phyloP scores from a whole-genome alignment of 2,329 filamentous ascomycete species.

The Tothia fuscella region DNA sequence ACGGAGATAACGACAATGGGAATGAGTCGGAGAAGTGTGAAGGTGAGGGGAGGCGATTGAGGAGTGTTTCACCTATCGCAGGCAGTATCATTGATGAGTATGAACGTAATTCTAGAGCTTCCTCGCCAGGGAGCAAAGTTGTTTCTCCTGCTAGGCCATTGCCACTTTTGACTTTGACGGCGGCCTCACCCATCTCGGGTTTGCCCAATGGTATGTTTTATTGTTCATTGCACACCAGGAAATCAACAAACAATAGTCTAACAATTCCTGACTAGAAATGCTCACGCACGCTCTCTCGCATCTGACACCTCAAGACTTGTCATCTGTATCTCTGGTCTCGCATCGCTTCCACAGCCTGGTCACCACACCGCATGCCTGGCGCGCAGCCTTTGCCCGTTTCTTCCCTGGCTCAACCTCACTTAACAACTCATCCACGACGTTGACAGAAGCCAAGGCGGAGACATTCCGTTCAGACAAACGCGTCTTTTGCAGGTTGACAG shows the following conservation, averaged over 20 bases:
- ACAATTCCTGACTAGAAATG: constrained; percentile 51
- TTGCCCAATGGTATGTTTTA: constrained; percentile 66
- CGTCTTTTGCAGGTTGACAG: constrained; percentile 70
- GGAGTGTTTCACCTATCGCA: constrained; percentile 23
- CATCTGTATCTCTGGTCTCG: constrained; percentile 72
- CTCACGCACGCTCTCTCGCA: constrained; percentile 85
- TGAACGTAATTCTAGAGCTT: constrained; percentile 22
- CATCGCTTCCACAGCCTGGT: constrained; percentile 77
- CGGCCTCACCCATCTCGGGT: constrained; percentile 40
- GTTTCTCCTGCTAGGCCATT: no score
- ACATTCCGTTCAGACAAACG: constrained; percentile 58
- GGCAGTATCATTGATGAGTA: constrained; percentile 40
- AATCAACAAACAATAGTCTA: background rate
- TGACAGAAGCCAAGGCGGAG: constrained; percentile 24
- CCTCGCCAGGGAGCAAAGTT: constrained; percentile 15
- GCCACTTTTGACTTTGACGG: no score
- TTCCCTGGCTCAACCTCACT: constrained; percentile 60
- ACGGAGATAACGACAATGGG: constrained; percentile 21
- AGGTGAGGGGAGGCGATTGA: constrained; percentile 41
- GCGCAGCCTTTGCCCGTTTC: constrained; percentile 79
- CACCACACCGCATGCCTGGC: constrained; percentile 86
- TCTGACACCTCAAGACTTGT: constrained; percentile 72
- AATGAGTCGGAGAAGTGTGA: constrained; percentile 24
- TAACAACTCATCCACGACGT: constrained; percentile 30
- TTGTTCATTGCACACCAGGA: background rate